phyloP scores from a whole-genome alignment of 2,329 filamentous ascomycete species.

The Sporothrix pseudoabietina region DNA sequence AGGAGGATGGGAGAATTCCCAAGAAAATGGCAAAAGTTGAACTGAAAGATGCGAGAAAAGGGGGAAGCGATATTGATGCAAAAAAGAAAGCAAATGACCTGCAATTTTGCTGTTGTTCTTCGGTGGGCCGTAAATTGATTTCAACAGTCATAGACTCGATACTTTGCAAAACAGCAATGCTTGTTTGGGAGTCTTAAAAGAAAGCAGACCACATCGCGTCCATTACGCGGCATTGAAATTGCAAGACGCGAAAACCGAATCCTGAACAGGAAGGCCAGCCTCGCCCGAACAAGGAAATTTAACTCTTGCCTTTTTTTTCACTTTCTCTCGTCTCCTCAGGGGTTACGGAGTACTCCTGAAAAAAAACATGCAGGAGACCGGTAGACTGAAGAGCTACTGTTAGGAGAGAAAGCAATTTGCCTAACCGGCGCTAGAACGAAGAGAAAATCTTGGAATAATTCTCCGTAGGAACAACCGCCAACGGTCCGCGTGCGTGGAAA shows the following conservation, averaged over 20 bases:
- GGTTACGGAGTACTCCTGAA: not conserved
- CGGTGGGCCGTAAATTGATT: slow-evolving; percentile 6
- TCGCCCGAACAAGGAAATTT: not conserved
- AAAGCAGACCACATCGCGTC: not conserved
- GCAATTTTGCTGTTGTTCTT: slow-evolving; percentile 1
- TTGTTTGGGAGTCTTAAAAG: not conserved
- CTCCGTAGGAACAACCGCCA: too few species aligned
- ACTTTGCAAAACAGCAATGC: not conserved
- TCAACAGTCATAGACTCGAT: not conserved
- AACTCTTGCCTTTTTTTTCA: too few species aligned
- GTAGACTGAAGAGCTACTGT: too few species aligned
- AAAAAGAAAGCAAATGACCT: not conserved
- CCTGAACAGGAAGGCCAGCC: not conserved
- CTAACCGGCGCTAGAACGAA: not conserved
- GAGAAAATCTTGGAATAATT: not conserved
- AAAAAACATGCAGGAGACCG: not conserved
- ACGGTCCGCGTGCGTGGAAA: not conserved
- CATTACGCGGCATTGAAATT: not conserved
- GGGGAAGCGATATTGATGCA: not conserved
- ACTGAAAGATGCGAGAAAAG: not conserved
- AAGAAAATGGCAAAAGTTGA: not conserved
- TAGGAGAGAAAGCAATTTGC: not conserved
- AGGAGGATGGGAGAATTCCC: not conserved
- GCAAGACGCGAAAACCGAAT: slow-evolving; percentile 1
- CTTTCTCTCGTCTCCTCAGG: not conserved